phyloP scores from a whole-genome alignment of 441 rosid genomes.

The Omphalea diandra region DNA sequence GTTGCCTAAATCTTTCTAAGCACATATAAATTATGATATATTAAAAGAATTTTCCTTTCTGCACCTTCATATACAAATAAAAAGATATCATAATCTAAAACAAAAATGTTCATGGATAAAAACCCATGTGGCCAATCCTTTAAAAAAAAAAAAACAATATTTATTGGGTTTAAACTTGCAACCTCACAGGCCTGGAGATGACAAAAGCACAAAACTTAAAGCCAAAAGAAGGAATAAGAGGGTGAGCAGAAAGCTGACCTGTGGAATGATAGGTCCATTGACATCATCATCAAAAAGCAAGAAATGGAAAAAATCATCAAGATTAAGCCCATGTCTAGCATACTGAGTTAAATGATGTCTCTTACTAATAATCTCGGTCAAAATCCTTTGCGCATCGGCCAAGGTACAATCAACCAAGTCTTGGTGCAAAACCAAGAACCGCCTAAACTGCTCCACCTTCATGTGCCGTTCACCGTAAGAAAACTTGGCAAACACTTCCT shows the following conservation, averaged over 20 bases:
- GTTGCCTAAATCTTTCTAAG: neutral
- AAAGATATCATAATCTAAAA: neutral
- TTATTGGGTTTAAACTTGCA: no score
- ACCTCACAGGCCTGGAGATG: no score
- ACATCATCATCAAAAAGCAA: conserved; percentile 49
- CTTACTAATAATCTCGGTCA: conserved; percentile 47
- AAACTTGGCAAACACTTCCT: conserved; percentile 43
- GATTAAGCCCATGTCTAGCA: conserved; percentile 43
- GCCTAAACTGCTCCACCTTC: conserved; percentile 54
- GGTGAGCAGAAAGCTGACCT: conserved; percentile 31
- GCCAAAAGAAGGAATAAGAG: no score
- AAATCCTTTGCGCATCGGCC: conserved; percentile 59
- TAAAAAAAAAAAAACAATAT: no score
- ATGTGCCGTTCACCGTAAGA: conserved; percentile 55
- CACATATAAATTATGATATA: neutral
- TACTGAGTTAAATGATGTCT: conserved; percentile 39
- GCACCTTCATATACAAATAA: no score
- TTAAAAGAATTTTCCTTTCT: no score
- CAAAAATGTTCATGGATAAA: no score
- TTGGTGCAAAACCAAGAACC: conserved; percentile 62
- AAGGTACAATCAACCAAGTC: conserved; percentile 47
- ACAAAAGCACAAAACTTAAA: no score
- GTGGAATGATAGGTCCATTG: conserved; percentile 54
- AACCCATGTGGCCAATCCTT: no score
- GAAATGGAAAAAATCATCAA: conserved; percentile 74